phyloP scores from a whole-genome alignment of 2,329 filamentous ascomycete genomes.

The Calonectria pseudoturangicola region DNA sequence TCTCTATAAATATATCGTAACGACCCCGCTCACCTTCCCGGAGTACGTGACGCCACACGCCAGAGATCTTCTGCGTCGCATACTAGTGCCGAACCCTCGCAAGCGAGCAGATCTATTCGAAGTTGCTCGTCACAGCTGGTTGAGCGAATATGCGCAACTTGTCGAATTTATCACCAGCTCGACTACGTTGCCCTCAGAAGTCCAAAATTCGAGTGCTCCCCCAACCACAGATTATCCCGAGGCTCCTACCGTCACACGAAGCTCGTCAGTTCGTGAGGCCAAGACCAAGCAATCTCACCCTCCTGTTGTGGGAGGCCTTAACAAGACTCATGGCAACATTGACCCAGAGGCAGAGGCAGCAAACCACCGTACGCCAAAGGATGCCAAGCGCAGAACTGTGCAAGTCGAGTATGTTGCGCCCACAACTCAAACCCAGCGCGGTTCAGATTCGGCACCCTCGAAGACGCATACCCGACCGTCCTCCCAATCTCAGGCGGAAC shows the following conservation, averaged over 20 bases:
- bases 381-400: constrained; percentile 94
- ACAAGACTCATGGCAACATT: constrained; percentile 83
- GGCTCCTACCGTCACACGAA: constrained; percentile 81
- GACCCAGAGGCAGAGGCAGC: constrained; percentile 77
- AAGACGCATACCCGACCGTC: constrained; percentile 52
- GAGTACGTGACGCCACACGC: constrained; percentile 99
- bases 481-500: constrained; percentile 66
- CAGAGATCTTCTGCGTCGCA: constrained; percentile 91
- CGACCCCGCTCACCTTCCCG: constrained; percentile 95
- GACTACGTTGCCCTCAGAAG: constrained; percentile 90
- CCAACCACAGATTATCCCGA: constrained; percentile 74
- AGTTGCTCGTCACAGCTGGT: constrained; percentile 97
- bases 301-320: constrained; percentile 76
- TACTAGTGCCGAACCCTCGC: constrained; percentile 94
- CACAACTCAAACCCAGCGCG: constrained; percentile 87
- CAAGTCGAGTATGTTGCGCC: constrained; percentile 99
- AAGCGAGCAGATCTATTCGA: constrained; percentile 98
- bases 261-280: constrained; percentile 93
- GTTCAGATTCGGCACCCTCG: constrained; percentile 61
- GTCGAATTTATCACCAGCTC: constrained; percentile 98
- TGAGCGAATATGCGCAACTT: constrained; percentile 97
- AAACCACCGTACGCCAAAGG: constrained; percentile 79
- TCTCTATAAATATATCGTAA: constrained; percentile 99
- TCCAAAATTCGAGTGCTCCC: constrained; percentile 85
- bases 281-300: constrained; percentile 77